A percentile compares a stretch with the other conserved stretches of the same genome.
phyloP scores from a whole-genome alignment of 2,329 filamentous ascomycete species.

The Aspergillus ochraceoroseus region DNA sequence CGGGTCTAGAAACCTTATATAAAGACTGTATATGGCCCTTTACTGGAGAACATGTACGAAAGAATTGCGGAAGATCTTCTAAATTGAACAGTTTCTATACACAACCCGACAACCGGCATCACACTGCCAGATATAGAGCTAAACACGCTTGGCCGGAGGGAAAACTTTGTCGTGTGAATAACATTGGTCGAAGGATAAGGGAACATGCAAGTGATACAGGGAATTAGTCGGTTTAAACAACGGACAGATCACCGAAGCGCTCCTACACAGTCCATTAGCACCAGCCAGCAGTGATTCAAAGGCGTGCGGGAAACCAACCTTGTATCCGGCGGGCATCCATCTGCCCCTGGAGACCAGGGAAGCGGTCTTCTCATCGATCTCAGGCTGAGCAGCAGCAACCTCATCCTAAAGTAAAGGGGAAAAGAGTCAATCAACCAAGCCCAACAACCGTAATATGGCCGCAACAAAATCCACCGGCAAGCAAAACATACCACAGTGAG shows the following conservation, averaged over 20 bases:
- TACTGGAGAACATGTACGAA: too few species aligned
- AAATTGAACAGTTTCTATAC: constrained; percentile 41
- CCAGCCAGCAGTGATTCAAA: constrained; percentile 9
- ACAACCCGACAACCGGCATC: constrained; percentile 33
- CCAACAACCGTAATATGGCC: constrained; percentile 8
- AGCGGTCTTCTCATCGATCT: constrained; percentile 94
- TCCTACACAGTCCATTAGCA: constrained; percentile 57
- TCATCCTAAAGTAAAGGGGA: constrained; percentile 63
- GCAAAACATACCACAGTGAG: constrained; percentile 77
- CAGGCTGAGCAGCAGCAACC: constrained; percentile 85
- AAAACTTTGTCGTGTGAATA: constrained; percentile 30
- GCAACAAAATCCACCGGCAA: background rate
- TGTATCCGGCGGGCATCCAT: constrained; percentile 98
- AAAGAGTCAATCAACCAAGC: constrained; percentile 9
- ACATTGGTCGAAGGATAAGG: constrained; percentile 31
- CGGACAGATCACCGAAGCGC: constrained; percentile 96
- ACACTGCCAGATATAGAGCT: constrained; percentile 29
- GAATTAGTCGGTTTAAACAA: constrained; percentile 63
- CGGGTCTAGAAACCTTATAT: too few species aligned
- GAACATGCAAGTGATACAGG: constrained; percentile 26
- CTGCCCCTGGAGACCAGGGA: constrained; percentile 95
- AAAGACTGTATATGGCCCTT: too few species aligned
- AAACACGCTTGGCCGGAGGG: constrained; percentile 26
- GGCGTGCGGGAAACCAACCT: constrained; percentile 57
- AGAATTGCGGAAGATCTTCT: constrained; percentile 23